These are phyloP conservation scores for Micractinium sp. DNA, from an alignment of 139 green algal genomes.

Conservation along the genomic window DNA sequence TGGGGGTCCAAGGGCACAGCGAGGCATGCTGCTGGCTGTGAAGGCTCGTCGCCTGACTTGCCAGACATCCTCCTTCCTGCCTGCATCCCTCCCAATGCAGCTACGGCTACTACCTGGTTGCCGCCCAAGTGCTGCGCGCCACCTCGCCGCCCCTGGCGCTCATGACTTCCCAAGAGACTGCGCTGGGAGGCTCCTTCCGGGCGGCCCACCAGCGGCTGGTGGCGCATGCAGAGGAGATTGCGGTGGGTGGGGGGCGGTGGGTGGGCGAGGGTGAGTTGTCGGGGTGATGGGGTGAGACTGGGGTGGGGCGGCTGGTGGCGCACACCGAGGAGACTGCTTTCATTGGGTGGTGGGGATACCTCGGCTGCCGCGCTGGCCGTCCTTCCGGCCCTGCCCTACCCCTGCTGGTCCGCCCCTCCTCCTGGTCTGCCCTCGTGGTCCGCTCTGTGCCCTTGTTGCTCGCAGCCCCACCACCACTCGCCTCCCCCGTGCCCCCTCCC, in stretches of 20 bases:
- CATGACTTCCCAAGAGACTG: conserved; percentile 85
- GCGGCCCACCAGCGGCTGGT: conserved; percentile 72
- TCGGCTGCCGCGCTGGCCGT: too few species aligned
- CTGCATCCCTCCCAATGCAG: conserved; percentile 37
- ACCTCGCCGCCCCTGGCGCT: conserved; percentile 85
- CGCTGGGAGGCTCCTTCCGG: conserved; percentile 72
- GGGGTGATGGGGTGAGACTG: too few species aligned
- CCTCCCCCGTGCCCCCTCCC: not conserved
- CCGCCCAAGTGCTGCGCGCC: conserved; percentile 74
- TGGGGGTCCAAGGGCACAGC: too few species aligned
- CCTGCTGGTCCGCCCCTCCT: not conserved
- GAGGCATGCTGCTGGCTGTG: too few species aligned
- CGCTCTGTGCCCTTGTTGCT: not conserved
- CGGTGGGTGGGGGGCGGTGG: conserved; percentile 30
- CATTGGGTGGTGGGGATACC: too few species aligned
- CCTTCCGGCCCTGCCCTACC: not conserved
- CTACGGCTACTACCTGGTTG: conserved; percentile 81
- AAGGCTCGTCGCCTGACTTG: too few species aligned
- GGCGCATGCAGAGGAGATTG: conserved; percentile 81
- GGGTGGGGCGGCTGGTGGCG: too few species aligned
- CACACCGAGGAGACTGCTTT: too few species aligned
- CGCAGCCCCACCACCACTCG: not conserved
- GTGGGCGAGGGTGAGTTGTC: too few species aligned
- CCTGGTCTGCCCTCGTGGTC: too few species aligned
- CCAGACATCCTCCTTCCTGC: not conserved